Percentiles rank a stretch among this genome's conserved stretches.
Evolutionary conservation across 768 basidiomycete species (phyloP).

Genomic region (Trametes sanguinea): DNA sequence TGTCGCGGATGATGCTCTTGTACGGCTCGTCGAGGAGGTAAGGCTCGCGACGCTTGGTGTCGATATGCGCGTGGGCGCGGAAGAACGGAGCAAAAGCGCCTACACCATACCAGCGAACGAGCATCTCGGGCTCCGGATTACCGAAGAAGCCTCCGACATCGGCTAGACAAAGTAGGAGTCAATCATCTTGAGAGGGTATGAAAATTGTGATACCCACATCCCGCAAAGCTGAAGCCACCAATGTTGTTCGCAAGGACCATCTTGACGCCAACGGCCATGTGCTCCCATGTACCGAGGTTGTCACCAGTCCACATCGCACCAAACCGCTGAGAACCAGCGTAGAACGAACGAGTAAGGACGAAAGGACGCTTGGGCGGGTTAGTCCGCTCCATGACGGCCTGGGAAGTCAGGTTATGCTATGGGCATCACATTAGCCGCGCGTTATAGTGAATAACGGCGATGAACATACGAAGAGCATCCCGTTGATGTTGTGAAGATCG

Average conservation of each 20-base stretch:
- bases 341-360: slow-evolving; percentile 94
- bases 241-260: slow-evolving; percentile 91
- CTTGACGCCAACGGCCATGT: slow-evolving; percentile 90
- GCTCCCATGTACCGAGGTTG: slow-evolving; percentile 97
- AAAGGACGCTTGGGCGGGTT: slow-evolving; percentile 83
- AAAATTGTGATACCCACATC: slow-evolving; percentile 58
- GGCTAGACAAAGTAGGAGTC: slow-evolving; percentile 49
- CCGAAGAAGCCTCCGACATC: slow-evolving; percentile 99
- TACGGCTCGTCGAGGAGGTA: slow-evolving; percentile 90
- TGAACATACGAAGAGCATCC: slow-evolving; percentile 80
- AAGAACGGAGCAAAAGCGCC: slow-evolving; percentile 97
- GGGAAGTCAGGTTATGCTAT: slow-evolving; percentile 81
- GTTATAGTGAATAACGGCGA: not conserved
- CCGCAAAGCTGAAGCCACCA: slow-evolving; percentile 88
- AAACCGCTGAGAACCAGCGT: slow-evolving; percentile 91
- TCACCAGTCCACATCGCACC: slow-evolving; percentile 99
- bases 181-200: not conserved
- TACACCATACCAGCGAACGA: slow-evolving; percentile 96
- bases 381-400: slow-evolving; percentile 77
- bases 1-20: slow-evolving; percentile 77
- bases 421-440: not conserved
- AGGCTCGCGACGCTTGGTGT: slow-evolving; percentile 96
- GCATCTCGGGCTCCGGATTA: slow-evolving; percentile 92
- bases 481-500: slow-evolving; percentile 96
- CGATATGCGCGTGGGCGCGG: slow-evolving; percentile 97